These are phyloP conservation scores for Leptographium procerum DNA, from an alignment of 2,329 filamentous ascomycete genomes.

Conservation along the genomic window DNA sequence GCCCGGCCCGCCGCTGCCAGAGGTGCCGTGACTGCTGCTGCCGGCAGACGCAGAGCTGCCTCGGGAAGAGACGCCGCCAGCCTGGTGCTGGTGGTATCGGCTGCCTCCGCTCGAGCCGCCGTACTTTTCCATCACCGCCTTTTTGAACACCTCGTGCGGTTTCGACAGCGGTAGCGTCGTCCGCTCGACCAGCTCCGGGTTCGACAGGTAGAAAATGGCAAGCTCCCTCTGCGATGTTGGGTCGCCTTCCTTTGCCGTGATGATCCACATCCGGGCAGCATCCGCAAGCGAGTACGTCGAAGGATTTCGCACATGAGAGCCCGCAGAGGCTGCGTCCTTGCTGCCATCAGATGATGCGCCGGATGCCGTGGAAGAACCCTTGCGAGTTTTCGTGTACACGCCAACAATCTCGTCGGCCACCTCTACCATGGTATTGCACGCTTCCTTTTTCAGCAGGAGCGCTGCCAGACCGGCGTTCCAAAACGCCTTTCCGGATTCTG, in stretches of 20 bases:
- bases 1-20: constrained; percentile 6
- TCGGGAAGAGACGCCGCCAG: background rate
- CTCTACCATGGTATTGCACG: constrained; percentile 67
- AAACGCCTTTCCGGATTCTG: constrained; percentile 65
- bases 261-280: constrained; percentile 80
- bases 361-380: constrained; percentile 1
- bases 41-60: constrained; percentile 10
- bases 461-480: constrained; percentile 84
- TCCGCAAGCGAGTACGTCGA: constrained; percentile 62
- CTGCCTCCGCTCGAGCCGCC: constrained; percentile 16
- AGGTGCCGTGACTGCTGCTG: constrained; percentile 12
- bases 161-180: constrained; percentile 76
- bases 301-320: constrained; percentile 22
- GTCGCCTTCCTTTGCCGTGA: constrained; percentile 86
- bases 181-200: constrained; percentile 72
- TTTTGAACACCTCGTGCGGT: constrained; percentile 82
- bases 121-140: constrained; percentile 66
- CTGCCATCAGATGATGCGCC: background rate
- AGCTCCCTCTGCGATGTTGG: constrained; percentile 84
- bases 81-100: constrained; percentile 8
- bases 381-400: constrained; percentile 47
- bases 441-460: constrained; percentile 76
- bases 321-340: background rate
- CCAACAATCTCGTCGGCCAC: constrained; percentile 43
- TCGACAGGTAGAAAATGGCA: constrained; percentile 83